Percentiles rank a stretch among this genome's conserved stretches.
Evolutionary conservation across 129 eudicot species (phyloP).

Genomic region (Flaveria sonorensis): DNA sequence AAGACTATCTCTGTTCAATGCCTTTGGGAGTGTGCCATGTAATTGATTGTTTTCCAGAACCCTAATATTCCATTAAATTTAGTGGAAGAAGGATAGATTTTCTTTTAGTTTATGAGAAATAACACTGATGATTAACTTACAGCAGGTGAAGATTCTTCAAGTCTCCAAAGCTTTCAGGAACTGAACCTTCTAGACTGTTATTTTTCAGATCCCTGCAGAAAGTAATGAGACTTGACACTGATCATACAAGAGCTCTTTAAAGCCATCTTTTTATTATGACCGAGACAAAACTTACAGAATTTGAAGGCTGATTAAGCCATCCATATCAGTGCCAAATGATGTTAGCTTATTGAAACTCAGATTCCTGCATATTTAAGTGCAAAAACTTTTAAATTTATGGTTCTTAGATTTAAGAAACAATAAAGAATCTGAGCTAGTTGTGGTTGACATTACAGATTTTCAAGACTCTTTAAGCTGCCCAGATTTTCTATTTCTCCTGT

Average conservation of each 20-base stretch:
- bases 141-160: constrained; percentile 72
- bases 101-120: not conserved
- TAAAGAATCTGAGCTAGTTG: constrained; percentile 1
- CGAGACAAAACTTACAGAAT: constrained; percentile 53
- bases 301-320: constrained; percentile 68
- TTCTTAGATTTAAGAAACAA: constrained; percentile 17
- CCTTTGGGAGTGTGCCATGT: constrained; percentile 76
- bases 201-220: constrained; percentile 72
- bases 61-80: constrained; percentile 41
- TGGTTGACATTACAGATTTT: constrained; percentile 57
- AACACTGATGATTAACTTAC: constrained; percentile 47
- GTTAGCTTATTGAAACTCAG: constrained; percentile 79
- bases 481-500: constrained; percentile 80
- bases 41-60: constrained; percentile 79
- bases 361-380: constrained; percentile 55
- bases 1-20: constrained; percentile 60
- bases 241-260: constrained; percentile 19
- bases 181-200: constrained; percentile 77
- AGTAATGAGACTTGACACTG: not conserved
- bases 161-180: constrained; percentile 75
- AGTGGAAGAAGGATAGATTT: constrained; percentile 6
- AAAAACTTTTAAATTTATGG: constrained; percentile 4
- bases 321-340: constrained; percentile 78
- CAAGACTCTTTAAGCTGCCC: constrained; percentile 76
- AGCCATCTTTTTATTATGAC: not conserved